phyloP scores from a whole-genome alignment of 2,329 filamentous ascomycete genomes.

The Endocalyx cinctus region DNA sequence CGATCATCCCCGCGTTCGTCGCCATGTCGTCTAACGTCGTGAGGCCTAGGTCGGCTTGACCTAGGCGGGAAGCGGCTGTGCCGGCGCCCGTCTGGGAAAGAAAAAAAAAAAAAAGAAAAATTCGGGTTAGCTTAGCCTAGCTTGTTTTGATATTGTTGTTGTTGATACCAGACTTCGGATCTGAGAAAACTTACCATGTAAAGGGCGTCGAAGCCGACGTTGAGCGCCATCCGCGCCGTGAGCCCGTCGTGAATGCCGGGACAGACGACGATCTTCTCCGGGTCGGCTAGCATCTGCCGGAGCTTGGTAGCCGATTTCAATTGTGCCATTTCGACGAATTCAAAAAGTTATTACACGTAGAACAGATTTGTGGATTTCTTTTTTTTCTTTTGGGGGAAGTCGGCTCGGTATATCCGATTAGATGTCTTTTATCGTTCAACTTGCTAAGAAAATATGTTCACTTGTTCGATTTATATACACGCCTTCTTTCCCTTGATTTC shows the following conservation, averaged over 20 bases:
- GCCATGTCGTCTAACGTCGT: conserved; percentile 60
- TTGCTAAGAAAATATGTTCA: too few relatives aligned
- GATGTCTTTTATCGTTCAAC: too few relatives aligned
- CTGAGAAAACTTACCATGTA: conserved; percentile 55
- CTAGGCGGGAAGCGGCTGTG: conserved; percentile 31
- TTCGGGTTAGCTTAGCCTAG: neutral
- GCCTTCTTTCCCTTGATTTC: too few relatives aligned
- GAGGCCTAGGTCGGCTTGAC: conserved; percentile 59
- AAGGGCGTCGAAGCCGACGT: conserved; percentile 57
- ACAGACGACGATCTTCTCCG: conserved; percentile 46
- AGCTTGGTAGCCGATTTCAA: conserved; percentile 28
- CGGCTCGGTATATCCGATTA: too few relatives aligned
- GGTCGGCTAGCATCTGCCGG: conserved; percentile 34
- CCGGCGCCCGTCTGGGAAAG: conserved; percentile 22
- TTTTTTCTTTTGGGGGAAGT: too few relatives aligned
- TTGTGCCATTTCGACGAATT: conserved; percentile 10
- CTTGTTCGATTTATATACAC: too few relatives aligned
- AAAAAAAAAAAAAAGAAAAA: too few relatives aligned
- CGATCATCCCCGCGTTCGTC: conserved; percentile 60
- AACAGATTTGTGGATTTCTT: too few relatives aligned
- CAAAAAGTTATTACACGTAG: too few relatives aligned
- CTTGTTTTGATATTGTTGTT: too few relatives aligned
- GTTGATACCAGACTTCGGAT: neutral
- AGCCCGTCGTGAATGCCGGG: conserved; percentile 67
- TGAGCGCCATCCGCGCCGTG: conserved; percentile 57